Evolutionary conservation across 257 asterid species (phyloP), one percentile per base, ranked within the genome.

Genomic region (Ocimum tenuiflorum): DNA sequence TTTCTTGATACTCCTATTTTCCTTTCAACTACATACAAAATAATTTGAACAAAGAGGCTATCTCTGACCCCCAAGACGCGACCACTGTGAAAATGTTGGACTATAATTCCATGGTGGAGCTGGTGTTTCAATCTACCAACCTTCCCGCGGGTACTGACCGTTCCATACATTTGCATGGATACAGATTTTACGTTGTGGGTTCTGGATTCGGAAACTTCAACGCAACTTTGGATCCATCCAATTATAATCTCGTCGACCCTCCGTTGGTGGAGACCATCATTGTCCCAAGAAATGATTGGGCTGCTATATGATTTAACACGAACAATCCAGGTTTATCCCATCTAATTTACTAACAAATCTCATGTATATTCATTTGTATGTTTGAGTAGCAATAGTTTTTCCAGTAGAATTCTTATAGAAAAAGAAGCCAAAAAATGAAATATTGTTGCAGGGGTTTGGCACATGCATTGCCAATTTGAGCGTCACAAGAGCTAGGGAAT

Each of bases 41-140:
- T 0, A 18, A 0, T 0, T 5, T 48, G 0, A 4, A 23, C 2
- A 6, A 0, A 0, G 10, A 17, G 0, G 13, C n/a, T n/a, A n/a
- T n/a, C n/a, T n/a, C n/a, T n/a, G n/a, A n/a, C n/a, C n/a, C n/a
- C n/a, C n/a, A n/a, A 15, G 12, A 5, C 54, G 27, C 24, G 54
- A 2, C 27, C 27, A 48, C 27, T 0, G 54, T 2, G 54, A 48
- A 8, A 1, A n/a, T n/a, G n/a, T n/a, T n/a, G n/a, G n/a, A n/a
- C n/a, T n/a, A n/a, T n/a, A n/a, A n/a, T n/a, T n/a, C 18, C 13
- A n/a, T n/a, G n/a, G n/a, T n/a, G n/a, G n/a, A n/a, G n/a, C n/a
- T n/a, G n/a, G 54, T 48, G 24, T 48, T 48, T 17, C 54, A 48
- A 8, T 11, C 24, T 6, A 48, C 54, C 27, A 6, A 1, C 27